A percentile compares a stretch with the other conserved stretches of the same genome.
These are phyloP conservation scores for Trypanosoma boissoni DNA, from an alignment of 208 protist genomes.

Conservation along the genomic window DNA sequence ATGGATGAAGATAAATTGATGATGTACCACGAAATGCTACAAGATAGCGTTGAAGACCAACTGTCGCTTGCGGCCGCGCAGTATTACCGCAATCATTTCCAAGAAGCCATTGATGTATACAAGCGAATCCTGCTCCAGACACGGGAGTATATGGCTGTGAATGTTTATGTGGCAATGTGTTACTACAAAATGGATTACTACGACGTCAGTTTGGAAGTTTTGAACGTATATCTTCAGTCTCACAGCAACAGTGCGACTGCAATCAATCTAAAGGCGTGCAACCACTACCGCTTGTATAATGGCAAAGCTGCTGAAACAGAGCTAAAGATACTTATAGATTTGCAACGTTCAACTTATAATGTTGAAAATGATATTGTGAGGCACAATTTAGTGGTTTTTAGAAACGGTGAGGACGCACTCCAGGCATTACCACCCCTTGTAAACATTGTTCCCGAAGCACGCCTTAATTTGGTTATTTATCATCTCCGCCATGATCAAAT, in stretches of 20 bases:
- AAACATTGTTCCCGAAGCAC: constrained; percentile 93
- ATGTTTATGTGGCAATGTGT: constrained; percentile 97
- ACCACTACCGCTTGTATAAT: constrained; percentile 94
- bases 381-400: constrained; percentile 97
- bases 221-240: constrained; percentile 89
- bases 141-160: constrained; percentile 90
- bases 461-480: constrained; percentile 96
- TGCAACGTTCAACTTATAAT: constrained; percentile 87
- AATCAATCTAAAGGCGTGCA: constrained; percentile 97
- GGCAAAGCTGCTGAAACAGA: constrained; percentile 91
- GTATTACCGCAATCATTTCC: constrained; percentile 94
- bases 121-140: constrained; percentile 95
- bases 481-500: constrained; percentile 94
- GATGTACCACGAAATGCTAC: constrained; percentile 90
- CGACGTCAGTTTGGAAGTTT: constrained; percentile 91
- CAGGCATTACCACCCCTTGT: constrained; percentile 93
- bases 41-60: constrained; percentile 90
- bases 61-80: constrained; percentile 94
- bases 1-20: constrained; percentile 93
- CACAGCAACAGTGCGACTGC: constrained; percentile 92
- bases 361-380: constrained; percentile 93
- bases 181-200: constrained; percentile 99
- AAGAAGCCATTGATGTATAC: constrained; percentile 97
- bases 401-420: constrained; percentile 94
- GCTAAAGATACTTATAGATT: constrained; percentile 89